Evolutionary conservation across 2,329 filamentous ascomycete genomes (phyloP).

Genomic region (Knufia fluminis): DNA sequence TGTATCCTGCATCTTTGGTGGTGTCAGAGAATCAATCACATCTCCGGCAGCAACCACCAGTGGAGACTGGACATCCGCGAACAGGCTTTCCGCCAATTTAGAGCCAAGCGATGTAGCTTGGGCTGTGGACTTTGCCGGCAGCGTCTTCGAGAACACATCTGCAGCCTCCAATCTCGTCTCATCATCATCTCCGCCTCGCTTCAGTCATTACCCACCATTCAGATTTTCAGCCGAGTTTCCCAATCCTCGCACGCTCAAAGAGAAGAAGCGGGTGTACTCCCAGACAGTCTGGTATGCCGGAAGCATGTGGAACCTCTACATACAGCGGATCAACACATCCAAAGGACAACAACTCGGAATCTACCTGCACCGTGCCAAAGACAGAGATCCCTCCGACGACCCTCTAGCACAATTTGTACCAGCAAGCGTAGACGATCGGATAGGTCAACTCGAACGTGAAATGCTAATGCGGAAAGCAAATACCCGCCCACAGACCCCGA

Average conservation of each 20-base stretch:
- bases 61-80: conserved; percentile 26
- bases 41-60: conserved; percentile 38
- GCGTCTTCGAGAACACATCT: conserved; percentile 25
- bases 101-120: conserved; percentile 48
- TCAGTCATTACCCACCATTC: conserved; percentile 49
- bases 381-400: conserved; percentile 39
- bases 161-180: conserved; percentile 14
- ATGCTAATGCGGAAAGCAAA: conserved; percentile 38
- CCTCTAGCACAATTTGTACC: conserved; percentile 28
- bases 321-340: conserved; percentile 47
- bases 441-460: conserved; percentile 45
- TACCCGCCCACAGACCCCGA: conserved; percentile 14
- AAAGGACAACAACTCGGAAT: conserved; percentile 51
- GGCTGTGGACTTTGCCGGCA: conserved; percentile 46
- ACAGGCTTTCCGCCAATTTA: conserved; percentile 41
- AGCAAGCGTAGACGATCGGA: conserved; percentile 44
- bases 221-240: conserved; percentile 51
- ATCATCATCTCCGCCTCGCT: conserved; percentile 27
- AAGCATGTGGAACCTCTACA: conserved; percentile 54
- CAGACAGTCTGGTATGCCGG: conserved; percentile 52
- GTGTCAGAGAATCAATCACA: conserved; percentile 43
- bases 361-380: conserved; percentile 51
- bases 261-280: conserved; percentile 51
- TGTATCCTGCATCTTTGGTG: conserved; percentile 48
- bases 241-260: conserved; percentile 46